These are phyloP conservation scores for Raffaelea ambrosiae DNA, from an alignment of 2,329 filamentous ascomycete genomes.

Conservation along the genomic window DNA sequence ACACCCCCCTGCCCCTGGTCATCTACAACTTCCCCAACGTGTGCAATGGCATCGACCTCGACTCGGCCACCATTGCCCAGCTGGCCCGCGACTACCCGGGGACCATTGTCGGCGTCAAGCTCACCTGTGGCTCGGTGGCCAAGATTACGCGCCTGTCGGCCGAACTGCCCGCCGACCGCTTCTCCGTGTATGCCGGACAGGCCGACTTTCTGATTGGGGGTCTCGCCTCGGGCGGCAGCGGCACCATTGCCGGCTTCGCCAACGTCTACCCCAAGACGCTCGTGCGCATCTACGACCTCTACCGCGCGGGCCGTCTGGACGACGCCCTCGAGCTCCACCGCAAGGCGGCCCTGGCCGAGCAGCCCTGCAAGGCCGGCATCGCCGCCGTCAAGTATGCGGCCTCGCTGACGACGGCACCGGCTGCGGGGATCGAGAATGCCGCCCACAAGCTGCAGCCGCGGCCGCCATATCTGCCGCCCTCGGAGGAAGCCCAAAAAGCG, in stretches of 20 bases:
- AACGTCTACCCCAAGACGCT: conserved; percentile 53
- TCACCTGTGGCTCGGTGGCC: conserved; percentile 64
- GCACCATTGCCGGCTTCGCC: conserved; percentile 54
- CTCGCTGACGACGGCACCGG: conserved; percentile 41
- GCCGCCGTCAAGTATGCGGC: conserved; percentile 62
- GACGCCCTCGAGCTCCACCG: conserved; percentile 42
- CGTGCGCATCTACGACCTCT: conserved; percentile 52
- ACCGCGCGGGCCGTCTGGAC: conserved; percentile 14
- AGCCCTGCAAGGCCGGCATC: conserved; percentile 57
- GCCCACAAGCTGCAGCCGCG: conserved; percentile 50
- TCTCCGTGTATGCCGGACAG: conserved; percentile 64
- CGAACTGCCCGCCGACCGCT: conserved; percentile 42
- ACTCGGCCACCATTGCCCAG: conserved; percentile 50
- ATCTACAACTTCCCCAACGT: conserved; percentile 64
- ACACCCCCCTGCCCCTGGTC: conserved; percentile 47
- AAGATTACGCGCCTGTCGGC: conserved; percentile 56
- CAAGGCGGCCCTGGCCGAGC: conserved; percentile 56
- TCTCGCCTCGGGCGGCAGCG: conserved; percentile 48
- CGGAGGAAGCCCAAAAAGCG: conserved; percentile 31
- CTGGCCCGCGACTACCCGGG: conserved; percentile 30
- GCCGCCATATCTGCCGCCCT: conserved; percentile 48
- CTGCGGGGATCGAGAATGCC: conserved; percentile 51
- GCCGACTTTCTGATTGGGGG: conserved; percentile 60
- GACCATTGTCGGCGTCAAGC: conserved; percentile 17
- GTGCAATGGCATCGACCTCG: conserved; percentile 59